A percentile compares a stretch with the other conserved stretches of the same genome.
Conservation (phyloP, 192 early-diverging fungal genomes). For the Entomortierella parvispora region DNA sequence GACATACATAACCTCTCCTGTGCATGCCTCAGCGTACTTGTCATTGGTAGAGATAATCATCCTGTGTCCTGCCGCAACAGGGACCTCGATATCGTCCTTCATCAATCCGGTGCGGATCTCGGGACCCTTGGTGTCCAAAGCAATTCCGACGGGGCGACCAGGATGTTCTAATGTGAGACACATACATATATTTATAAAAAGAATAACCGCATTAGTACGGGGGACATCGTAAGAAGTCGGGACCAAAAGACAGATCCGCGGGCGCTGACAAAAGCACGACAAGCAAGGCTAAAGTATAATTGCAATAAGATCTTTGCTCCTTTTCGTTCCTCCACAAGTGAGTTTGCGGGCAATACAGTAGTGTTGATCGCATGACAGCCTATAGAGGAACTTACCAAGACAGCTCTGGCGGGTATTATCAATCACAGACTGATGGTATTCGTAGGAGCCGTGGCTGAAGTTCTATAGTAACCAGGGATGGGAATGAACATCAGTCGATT, state of each 20-base stretch:
- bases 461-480: too few relatives aligned
- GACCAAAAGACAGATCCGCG: not conserved
- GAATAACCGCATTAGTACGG: not conserved
- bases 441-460: constrained; percentile 70
- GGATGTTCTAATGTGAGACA: constrained; percentile 53
- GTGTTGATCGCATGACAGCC: not conserved
- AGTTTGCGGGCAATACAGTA: constrained; percentile 15
- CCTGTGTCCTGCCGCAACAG: constrained; percentile 80
- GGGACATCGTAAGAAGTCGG: not conserved
- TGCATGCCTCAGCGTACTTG: constrained; percentile 68
- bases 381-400: constrained; percentile 60
- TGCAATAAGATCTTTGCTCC: not conserved
- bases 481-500: not conserved
- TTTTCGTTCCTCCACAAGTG: too few relatives aligned
- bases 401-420: constrained; percentile 61
- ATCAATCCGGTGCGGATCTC: constrained; percentile 89
- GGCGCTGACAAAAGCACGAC: not conserved
- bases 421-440: constrained; percentile 72
- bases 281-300: not conserved
- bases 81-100: constrained; percentile 76
- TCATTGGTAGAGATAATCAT: constrained; percentile 81
- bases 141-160: constrained; percentile 70
- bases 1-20: constrained; percentile 76
- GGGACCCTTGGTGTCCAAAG: constrained; percentile 87
- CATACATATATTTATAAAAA: too few relatives aligned